Base-by-base conservation (phyloP, 2,329 filamentous ascomycete species). In the Trichoderma hamatum region DNA sequence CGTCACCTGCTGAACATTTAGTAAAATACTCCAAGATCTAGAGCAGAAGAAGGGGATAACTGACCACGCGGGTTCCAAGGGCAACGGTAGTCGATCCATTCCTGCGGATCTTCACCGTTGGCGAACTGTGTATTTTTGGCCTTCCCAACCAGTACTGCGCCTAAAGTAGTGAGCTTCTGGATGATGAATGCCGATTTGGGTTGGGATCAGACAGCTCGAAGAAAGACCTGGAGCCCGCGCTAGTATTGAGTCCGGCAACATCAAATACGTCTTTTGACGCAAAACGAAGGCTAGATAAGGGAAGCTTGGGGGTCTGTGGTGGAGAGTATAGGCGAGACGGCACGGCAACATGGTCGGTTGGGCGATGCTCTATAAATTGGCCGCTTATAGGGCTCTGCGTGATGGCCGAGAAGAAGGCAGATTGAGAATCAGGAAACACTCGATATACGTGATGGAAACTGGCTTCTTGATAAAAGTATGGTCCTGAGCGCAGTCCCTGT, bases 271-370 rank as follows among this genome's bases (percentile, higher is more conserved):
- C 34, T 36, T 36, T 36, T 14, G 34, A 36, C 34, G 34, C 34
- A 36, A 36, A 36, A 14, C 34, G 34, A 36, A 36, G 34, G 34
- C 34, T 13, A 28, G 52, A 55, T 30, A 55, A 55, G 52, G 52
- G 52, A 19, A 55, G 52, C 14, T 55, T 55, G 52, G 52, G 13
- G 24, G 5, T 55, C 52, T 55, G 24, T 19, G 52, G 52, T 19
- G 52, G 52, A 55, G 52, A 55, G 52, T 55, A 55, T 28, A 55
- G 52, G 26, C 52, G 52, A 55, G 52, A 55, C 16, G 52, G 52
- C 52, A 55, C 52, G 52, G 52, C 52, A 19, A 55, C 24, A 32
- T 55, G 52, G 26, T 55, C 52, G 24, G 52, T 55, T 28, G 52
- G 52, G 52, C 52, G 52, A 55, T 55, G 26, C 52, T 55, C 52